Evolutionary conservation across 805 yeast species (phyloP).

Genomic region (Scheffersomyces ergatensis): DNA sequence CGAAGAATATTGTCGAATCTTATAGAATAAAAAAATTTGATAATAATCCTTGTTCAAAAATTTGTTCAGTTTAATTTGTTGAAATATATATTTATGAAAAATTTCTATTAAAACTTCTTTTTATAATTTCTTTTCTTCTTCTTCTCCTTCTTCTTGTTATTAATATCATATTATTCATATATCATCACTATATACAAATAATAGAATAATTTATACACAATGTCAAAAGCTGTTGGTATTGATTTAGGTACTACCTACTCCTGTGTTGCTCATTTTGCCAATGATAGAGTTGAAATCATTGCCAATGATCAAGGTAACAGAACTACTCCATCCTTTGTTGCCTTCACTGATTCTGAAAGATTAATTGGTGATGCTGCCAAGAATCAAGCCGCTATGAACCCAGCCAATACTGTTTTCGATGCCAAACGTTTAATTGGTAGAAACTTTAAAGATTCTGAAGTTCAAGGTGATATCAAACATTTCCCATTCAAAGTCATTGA

Average conservation of each 20-base stretch:
- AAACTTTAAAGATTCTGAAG: conserved; percentile 78
- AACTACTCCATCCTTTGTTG: conserved; percentile 95
- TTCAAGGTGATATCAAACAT: conserved; percentile 57
- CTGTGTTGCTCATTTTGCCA: conserved; percentile 93
- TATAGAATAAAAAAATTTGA: not conserved
- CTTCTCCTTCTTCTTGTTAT: conserved; percentile 1
- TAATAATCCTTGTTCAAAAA: too few species aligned
- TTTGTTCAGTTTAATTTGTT: too few species aligned
- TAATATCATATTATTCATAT: not conserved
- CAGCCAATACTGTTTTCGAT: conserved; percentile 86
- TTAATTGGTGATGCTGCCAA: conserved; percentile 96
- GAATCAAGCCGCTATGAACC: conserved; percentile 97
- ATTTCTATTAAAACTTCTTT: not conserved
- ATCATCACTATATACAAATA: too few species aligned
- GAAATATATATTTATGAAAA: not conserved
- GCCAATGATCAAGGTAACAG: conserved; percentile 99
- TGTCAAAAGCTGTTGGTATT: conserved; percentile 77
- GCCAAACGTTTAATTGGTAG: conserved; percentile 95
- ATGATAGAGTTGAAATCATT: conserved; percentile 91
- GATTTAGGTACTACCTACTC: conserved; percentile 94
- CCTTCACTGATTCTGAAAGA: conserved; percentile 91
- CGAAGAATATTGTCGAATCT: conserved; percentile 2
- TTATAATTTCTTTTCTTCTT: conserved; percentile 1
- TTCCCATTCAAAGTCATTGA: conserved; percentile 83
- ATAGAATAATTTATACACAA: conserved; percentile 13